phyloP scores from a whole-genome alignment of 768 basidiomycete species.

The Serendipita vermifera region DNA sequence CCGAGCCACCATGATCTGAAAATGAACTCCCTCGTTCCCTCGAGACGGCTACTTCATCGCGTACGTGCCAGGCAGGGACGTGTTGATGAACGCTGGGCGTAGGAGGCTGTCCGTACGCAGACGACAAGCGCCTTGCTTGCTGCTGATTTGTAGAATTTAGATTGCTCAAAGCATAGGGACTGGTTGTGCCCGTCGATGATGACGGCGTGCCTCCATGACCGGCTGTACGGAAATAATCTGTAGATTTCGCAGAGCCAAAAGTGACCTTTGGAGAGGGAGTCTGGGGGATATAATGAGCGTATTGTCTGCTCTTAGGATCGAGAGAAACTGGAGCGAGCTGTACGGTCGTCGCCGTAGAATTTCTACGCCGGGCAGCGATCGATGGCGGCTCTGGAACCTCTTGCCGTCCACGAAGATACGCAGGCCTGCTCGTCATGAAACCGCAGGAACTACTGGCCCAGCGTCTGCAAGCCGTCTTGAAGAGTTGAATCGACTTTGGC shows the following conservation, averaged over 20 bases:
- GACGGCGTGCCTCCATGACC: background rate
- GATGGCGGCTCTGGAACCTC: constrained; percentile 8
- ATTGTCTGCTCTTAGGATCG: background rate
- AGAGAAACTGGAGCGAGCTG: background rate
- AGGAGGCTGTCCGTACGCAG: background rate
- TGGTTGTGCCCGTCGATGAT: background rate
- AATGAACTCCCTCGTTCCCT: background rate
- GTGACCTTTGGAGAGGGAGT: constrained; percentile 1
- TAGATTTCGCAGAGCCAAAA: background rate
- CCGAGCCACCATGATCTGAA: background rate
- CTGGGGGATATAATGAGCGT: background rate
- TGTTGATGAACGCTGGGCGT: constrained; percentile 1
- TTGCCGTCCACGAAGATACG: background rate
- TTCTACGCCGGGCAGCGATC: constrained; percentile 6
- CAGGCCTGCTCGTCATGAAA: constrained; percentile 9
- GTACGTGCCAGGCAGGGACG: constrained; percentile 3
- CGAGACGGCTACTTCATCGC: too few species aligned
- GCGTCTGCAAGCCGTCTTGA: too few species aligned
- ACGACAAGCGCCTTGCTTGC: background rate
- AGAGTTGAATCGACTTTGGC: too few species aligned
- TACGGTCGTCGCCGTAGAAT: background rate
- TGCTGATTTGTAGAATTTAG: background rate
- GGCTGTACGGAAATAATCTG: background rate
- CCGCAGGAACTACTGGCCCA: too few species aligned
- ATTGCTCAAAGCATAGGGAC: background rate